Base-by-base conservation (phyloP, 345 rosid genomes). In the Pelargonium nanum region DNA sequence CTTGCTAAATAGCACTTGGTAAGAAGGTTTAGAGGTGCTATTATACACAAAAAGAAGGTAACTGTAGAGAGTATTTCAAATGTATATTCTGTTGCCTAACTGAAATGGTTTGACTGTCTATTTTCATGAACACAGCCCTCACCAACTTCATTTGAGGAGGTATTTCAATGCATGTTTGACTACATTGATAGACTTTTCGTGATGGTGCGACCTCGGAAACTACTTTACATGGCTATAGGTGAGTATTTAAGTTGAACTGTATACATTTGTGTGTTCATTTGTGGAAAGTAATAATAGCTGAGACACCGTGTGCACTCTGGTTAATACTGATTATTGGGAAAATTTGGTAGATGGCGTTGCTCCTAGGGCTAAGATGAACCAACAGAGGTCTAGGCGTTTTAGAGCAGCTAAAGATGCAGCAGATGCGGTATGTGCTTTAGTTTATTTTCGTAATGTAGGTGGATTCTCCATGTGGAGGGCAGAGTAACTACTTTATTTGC, bases 361-460 rank as follows among this genome's bases (percentile, higher is more conserved):
- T 22, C 99, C 97, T 25, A 81, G 99, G 62, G 99, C 97, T 12
- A 89, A 93, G 72, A 93, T 93, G 96, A 93, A 93, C 72, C 97
- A 90, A 59, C 99, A 93, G 62, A 80, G 97, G 19, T 85, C 96
- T 19, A 83, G 97, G 82, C 81, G 97, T 51, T 93, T 93, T 71
- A 78, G 95, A 72, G 83, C 99, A 53, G 96, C 97, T 24, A 87
- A 90, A 68, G 99, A 89, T 81, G 92, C 96, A 56, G 77, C 78
- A 25, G 96, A 87, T 24, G 89, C 83, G 73, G 96, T 93, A 77
- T 65, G 89, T 71, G 30, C 56, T 66, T 68, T 54, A 62, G 22
- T 70, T 26, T 58, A 57, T 62, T 12, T 26, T 45, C 6, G 24
- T 28, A 51, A 20, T 4, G 19, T 62, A 19, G 22, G 26, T 53